phyloP scores from a whole-genome alignment of 768 basidiomycete species.

The Tricholoma furcatifolium region DNA sequence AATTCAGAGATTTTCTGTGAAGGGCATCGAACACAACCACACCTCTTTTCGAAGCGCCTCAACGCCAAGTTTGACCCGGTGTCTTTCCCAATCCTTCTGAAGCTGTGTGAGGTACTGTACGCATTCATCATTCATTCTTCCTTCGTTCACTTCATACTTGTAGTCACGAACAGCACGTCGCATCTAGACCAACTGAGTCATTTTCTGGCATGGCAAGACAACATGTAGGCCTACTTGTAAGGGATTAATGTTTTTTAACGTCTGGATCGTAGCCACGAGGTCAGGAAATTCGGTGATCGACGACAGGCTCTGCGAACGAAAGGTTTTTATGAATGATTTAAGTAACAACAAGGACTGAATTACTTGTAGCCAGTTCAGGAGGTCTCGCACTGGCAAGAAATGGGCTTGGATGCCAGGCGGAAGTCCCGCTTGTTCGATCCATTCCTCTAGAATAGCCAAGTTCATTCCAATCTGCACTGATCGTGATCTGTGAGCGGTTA shows the following conservation, averaged over 20 bases:
- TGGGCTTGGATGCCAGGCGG: constrained; percentile 79
- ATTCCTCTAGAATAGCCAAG: constrained; percentile 82
- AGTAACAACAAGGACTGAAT: constrained; percentile 8
- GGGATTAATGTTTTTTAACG: constrained; percentile 85
- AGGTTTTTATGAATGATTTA: not conserved
- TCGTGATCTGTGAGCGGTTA: constrained; percentile 51
- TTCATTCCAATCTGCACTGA: constrained; percentile 92
- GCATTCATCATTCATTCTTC: constrained; percentile 93
- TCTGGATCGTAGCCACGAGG: constrained; percentile 87
- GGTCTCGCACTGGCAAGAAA: constrained; percentile 80
- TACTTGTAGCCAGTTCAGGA: constrained; percentile 86
- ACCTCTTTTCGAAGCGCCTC: constrained; percentile 85
- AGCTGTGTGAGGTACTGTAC: constrained; percentile 90
- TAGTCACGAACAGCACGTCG: constrained; percentile 91
- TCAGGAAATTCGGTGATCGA: constrained; percentile 86
- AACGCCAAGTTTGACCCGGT: constrained; percentile 83
- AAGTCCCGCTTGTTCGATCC: constrained; percentile 80
- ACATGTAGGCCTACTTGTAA: constrained; percentile 58
- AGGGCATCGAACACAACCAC: constrained; percentile 3
- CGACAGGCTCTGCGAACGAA: constrained; percentile 63
- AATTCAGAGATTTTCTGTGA: constrained; percentile 6
- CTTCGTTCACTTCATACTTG: constrained; percentile 91
- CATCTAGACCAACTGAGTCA: constrained; percentile 48
- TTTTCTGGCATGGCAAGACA: not conserved
- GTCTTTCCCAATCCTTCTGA: constrained; percentile 97